A percentile compares a stretch with the other conserved stretches of the same genome.
These are phyloP conservation scores for Blastobotrys niveus DNA, from an alignment of 1,139 yeast species.

Conservation along the genomic window DNA sequence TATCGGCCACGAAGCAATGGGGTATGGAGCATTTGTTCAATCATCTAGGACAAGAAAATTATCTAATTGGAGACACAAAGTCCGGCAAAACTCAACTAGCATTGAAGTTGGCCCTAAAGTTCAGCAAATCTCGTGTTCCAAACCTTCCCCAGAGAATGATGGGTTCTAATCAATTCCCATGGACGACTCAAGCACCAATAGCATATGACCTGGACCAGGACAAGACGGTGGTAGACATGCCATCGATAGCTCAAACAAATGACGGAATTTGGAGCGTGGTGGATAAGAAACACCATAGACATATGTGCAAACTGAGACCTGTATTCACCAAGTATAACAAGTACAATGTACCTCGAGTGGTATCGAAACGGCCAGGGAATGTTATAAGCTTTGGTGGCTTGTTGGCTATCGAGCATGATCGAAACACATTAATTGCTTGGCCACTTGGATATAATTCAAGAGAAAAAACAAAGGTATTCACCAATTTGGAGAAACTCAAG, in stretches of 20 bases:
- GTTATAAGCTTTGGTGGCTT: constrained; percentile 29
- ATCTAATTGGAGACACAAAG: constrained; percentile 67
- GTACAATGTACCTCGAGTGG: constrained; percentile 21
- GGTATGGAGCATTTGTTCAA: constrained; percentile 38
- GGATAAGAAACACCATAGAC: constrained; percentile 12
- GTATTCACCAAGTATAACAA: constrained; percentile 23
- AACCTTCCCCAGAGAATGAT: constrained; percentile 9
- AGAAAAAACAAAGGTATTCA: constrained; percentile 13
- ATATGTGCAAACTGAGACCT: neutral
- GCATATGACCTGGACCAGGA: constrained; percentile 19
- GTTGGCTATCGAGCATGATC: constrained; percentile 20
- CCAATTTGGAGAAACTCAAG: constrained; percentile 29
- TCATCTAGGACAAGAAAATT: constrained; percentile 42
- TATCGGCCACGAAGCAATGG: constrained; percentile 53
- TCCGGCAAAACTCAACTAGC: constrained; percentile 66
- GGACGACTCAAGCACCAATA: constrained; percentile 23
- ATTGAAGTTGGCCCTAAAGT: constrained; percentile 15
- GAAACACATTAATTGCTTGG: constrained; percentile 21
- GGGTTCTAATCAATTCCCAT: constrained; percentile 19
- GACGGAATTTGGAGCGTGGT: constrained; percentile 19
- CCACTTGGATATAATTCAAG: constrained; percentile 15
- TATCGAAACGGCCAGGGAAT: constrained; percentile 23
- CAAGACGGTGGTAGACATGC: constrained; percentile 23
- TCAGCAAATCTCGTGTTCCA: constrained; percentile 1
- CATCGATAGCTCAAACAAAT: constrained; percentile 22